Base-by-base conservation (phyloP, 306 rosid genomes). In the Benincasa hispida region DNA sequence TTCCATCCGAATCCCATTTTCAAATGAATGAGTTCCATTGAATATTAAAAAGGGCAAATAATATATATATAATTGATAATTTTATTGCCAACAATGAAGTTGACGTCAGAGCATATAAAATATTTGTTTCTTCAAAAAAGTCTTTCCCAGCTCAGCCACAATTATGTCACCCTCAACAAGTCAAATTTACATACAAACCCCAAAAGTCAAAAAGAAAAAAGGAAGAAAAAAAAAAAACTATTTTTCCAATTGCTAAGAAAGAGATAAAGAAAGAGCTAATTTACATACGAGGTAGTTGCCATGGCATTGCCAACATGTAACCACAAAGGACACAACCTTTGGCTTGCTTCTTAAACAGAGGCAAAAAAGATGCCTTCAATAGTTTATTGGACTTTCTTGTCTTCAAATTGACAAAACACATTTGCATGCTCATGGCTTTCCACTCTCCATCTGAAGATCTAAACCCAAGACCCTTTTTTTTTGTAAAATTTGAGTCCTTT, bases 121-220 rank as follows among this genome's bases (percentile, higher is more conserved):
- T 72, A 51, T 27, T 27, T 72, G 57, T 72, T 28, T 32, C 57
- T 48, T 48, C 5, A 27, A 27, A 68, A 68, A 72, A 72, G 76
- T 72, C 76, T 72, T 25, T 27, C 54, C 76, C 58, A 72, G 59
- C 76, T 72, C 58, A 45, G 42, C 59, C 76, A 45, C 76, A 72
- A 17, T 72, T 72, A 25, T 69, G 54, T 72, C 76, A 48, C 76
- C 35, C 54, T 72, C 58, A 27, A 48, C 41, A 72, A 72, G 76
- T 72, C 76, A 72, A 72, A 48, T 72, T 72, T 72, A 72, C 59
- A 72, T 18, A 72, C 76, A 72, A 72, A 70, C 18, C 39, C 76
- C 42, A 45, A 72, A 72, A 72, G 76, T 72, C 59, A 72, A 72
- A 24, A 13, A 24, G 3, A 10, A 12, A 21, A 42, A 42, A 42